phyloP scores from a whole-genome alignment of 768 basidiomycete genomes.

The Mycena galericulata region DNA sequence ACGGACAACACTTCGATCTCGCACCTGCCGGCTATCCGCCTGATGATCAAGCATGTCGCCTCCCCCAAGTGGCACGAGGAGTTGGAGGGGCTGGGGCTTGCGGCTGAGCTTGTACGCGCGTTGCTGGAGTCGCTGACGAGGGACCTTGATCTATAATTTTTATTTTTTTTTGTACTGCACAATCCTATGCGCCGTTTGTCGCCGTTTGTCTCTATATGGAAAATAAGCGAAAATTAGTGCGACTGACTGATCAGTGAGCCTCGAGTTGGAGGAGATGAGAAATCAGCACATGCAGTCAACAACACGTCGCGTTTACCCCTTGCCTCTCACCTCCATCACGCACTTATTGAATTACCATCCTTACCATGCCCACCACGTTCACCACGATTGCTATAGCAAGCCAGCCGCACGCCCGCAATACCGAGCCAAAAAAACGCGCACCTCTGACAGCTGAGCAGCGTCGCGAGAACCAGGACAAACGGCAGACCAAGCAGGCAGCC shows the following conservation, averaged over 20 bases:
- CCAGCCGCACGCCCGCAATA: neutral
- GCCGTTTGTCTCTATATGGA: neutral
- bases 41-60: neutral
- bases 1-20: no score
- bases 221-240: neutral
- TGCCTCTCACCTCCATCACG: neutral
- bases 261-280: neutral
- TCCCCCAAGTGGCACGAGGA: neutral
- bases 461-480: neutral
- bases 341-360: neutral
- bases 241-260: neutral
- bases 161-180: neutral
- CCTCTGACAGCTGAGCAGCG: neutral
- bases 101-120: neutral
- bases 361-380: neutral
- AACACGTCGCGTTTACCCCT: neutral
- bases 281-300: neutral
- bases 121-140: neutral
- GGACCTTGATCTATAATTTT: neutral
- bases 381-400: neutral
- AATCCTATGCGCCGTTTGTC: no score
- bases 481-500: neutral
- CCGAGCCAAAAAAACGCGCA: neutral
- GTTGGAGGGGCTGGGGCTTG: neutral
- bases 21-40: no score